Evolutionary conservation across 1,139 yeast species (phyloP).

Genomic region (Yarrowia galli): DNA sequence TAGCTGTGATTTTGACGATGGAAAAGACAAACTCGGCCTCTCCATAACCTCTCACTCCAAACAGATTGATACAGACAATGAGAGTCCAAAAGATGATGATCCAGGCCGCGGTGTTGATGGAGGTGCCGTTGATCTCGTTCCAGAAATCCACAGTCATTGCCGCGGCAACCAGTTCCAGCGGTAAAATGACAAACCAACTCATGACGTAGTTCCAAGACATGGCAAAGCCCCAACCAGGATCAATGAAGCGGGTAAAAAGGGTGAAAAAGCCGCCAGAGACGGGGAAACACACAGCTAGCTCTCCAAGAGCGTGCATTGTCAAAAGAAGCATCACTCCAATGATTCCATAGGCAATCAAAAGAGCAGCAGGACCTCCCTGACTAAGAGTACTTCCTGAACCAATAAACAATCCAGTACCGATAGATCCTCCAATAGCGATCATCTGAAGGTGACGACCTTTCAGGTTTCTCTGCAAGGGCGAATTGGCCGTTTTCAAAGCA

Average conservation of each 20-base stretch:
- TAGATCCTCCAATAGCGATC: conserved; percentile 89
- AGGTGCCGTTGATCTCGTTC: conserved; percentile 63
- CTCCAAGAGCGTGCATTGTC: conserved; percentile 68
- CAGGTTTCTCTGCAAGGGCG: conserved; percentile 71
- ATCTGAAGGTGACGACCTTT: conserved; percentile 72
- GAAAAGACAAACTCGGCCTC: conserved; percentile 73
- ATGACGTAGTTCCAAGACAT: conserved; percentile 82
- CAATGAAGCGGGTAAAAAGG: conserved; percentile 63
- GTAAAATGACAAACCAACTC: conserved; percentile 77
- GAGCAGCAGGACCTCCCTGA: conserved; percentile 72
- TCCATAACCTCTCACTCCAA: conserved; percentile 75
- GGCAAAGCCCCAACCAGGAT: conserved; percentile 76
- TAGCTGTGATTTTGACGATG: conserved; percentile 63
- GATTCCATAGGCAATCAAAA: conserved; percentile 61
- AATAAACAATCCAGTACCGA: conserved; percentile 77
- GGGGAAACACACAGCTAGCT: conserved; percentile 66
- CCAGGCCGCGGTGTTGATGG: conserved; percentile 70
- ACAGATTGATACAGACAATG: conserved; percentile 62
- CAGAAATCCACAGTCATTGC: conserved; percentile 72
- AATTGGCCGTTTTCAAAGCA: conserved; percentile 68
- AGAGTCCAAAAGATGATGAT: conserved; percentile 67
- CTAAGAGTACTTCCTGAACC: conserved; percentile 67
- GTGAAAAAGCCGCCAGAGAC: conserved; percentile 68
- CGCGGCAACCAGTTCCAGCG: conserved; percentile 79
- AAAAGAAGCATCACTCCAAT: conserved; percentile 57